Base-by-base conservation (phyloP, 2,329 filamentous ascomycete genomes). In the Ambrosiella xylebori region DNA sequence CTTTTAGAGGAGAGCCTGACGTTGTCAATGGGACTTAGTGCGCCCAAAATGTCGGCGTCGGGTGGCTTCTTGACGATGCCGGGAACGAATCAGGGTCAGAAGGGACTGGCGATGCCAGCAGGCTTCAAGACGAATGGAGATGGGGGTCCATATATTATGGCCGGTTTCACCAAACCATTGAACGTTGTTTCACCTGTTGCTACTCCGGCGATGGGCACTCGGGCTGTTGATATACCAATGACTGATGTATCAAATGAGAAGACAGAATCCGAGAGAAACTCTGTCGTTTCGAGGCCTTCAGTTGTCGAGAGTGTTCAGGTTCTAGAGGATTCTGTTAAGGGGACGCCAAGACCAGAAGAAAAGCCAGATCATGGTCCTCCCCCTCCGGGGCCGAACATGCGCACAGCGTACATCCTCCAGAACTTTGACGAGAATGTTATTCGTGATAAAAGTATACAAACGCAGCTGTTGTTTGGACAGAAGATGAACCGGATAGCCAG, bases 381-480 rank as follows among this genome's bases (percentile, higher is more conserved):
- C 6, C 9, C 52, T 8, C 9, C 38, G 13, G 61, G 63, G 54
- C 62, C 62, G 61, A 76, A 82, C 52, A 76, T 79, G 60, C 74
- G 78, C 41, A 76, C 76, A 63, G 74, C 78, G 66, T 78, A 81
- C 61, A 76, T 81, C 54, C 73, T 79, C 38, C 78, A 80, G 57
- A 80, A 79, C 62, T 81, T 82, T 64, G 73, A 81, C 63, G 74
- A 78, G 50, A 72, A 74, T 54, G 74, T 74, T 52, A 72, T 81
- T 61, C 74, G 74, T 63, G 77, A 81, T 62, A 78, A 76, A 64
- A 69, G 73, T 50, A 70, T 79, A 4, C 79, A 82, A 66, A 80
- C 76, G 11, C 76, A 76, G 61, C 76, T 82, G 55, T 69, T 82
- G 19, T 81, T 82, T 64, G 77, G 76, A 51, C 71, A 76, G 59